Base-by-base conservation (phyloP, 2,329 filamentous ascomycete species). In the Falciphora oryzae region DNA sequence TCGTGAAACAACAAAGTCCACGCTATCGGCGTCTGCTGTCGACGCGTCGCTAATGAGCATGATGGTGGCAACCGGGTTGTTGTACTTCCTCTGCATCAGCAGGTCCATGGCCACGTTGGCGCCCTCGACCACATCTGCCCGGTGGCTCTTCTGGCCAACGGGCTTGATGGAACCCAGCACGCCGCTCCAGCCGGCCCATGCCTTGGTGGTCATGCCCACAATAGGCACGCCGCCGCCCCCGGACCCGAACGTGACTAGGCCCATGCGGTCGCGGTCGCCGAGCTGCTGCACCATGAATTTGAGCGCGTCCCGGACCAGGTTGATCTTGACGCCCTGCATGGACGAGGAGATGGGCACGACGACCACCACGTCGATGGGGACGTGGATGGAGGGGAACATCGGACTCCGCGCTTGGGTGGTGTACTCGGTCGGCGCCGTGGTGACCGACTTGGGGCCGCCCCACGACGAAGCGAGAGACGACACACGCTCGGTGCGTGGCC, bases 291-390 rank as follows among this genome's bases (percentile, higher is more conserved):
- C 92, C 76, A 99, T 89, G 75, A 98, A 99, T 66, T 91, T 92
- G 50, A 99, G 83, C 0, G 94, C 90, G 76, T 99, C 95, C 57
- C 93, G 89, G 18, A 99, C 86, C 1, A 99, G 83, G 67, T 94
- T 96, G 73, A 98, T 97, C 79, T 99, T 99, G 66, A 99, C 86
- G n/a, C 95, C 95, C 76, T 98, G 95, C 94, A 98, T 99, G 0
- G 95, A 98, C 1, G 94, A 96, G 0, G 95, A 98, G 7, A 99
- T 93, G 0, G 95, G 95, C 44, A 99, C 93, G 28, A 99, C 95
- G 0, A 98, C 92, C 0, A 99, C 94, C 35, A 99, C 88, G 73
- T 99, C 95, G 64, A 98, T 86, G 1, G 95, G 94, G 22, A 98
- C 92, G 73, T 99, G 95, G 61, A 94, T 75, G 7, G 89, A 85